Base-by-base conservation (phyloP, 495 filamentous ascomycete species). In the Penicillium canescens region DNA sequence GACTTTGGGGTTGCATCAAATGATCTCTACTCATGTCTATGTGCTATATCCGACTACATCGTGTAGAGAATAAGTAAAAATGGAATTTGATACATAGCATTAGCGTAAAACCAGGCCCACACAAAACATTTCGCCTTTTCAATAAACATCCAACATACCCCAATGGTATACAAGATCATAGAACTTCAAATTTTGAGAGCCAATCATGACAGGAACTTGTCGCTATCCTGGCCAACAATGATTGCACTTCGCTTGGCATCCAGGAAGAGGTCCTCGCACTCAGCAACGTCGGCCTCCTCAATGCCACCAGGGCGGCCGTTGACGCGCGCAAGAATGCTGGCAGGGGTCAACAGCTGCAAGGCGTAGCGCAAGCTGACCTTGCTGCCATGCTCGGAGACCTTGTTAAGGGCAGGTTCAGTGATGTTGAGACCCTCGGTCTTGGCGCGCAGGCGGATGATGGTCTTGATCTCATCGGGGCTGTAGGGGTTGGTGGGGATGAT, bases 401-500 rank as follows among this genome's bases (percentile, higher is more conserved):
- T 90, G 50, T 92, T 87, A 35, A 96, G 78, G 6, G 93, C 94
- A 23, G 85, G 81, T 34, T 95, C 90, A 8, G 86, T 85, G 46
- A 97, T 86, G 56, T 78, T 80, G 20, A 96, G 79, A 21, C 83
- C 82, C 75, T 98, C 94, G 1, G 87, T 91, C 60, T 82, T 84
- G 9, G 89, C 84, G 33, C 94, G 89, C 59, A 94, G 81, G 44
- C 83, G 80, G 49, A 97, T 86, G 66, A 98, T 98, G 20, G 83
- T 82, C 74, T 88, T 89, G 72, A 98, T 92, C 73, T 98, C 92
- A 3, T 89, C 85, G 11, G 84, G 78, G 35, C 83, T 78, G 69
- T 97, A 98, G 4, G 89, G 82, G 61, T 88, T 85, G 24, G 94
- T 98, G 23, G 94, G 94, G 60, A 98, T 87, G 71, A 98, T 98